Percentiles rank a stretch among this genome's conserved stretches.
phyloP scores from a whole-genome alignment of 2,329 filamentous ascomycete genomes.

The Talaromyces pinophilus region DNA sequence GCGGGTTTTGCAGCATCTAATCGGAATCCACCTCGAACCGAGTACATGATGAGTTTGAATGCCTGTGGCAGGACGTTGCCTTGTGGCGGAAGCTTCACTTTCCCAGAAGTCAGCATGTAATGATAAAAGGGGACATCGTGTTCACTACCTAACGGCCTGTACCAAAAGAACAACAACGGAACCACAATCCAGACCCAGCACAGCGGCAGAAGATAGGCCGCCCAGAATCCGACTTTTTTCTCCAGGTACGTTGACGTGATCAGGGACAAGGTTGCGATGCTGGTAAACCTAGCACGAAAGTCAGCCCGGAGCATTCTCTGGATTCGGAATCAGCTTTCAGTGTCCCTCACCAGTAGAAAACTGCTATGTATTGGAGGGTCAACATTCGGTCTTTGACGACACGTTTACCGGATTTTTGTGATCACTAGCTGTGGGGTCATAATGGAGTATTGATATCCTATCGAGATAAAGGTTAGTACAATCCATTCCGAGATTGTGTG shows the following conservation, averaged over 20 bases:
- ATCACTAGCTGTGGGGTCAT: conserved; percentile 28
- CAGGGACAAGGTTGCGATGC: conserved; percentile 24
- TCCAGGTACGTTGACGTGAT: conserved; percentile 27
- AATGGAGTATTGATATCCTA: conserved; percentile 39
- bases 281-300: conserved; percentile 24
- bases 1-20: conserved; percentile 24
- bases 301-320: background rate
- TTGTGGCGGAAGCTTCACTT: conserved; percentile 20
- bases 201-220: conserved; percentile 26
- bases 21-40: conserved; percentile 18
- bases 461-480: background rate
- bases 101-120: background rate
- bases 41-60: conserved; percentile 17
- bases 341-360: conserved; percentile 40
- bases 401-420: conserved; percentile 33
- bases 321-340: background rate
- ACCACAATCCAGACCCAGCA: conserved; percentile 25
- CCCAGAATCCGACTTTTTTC: conserved; percentile 27
- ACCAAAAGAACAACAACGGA: conserved; percentile 20
- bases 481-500: background rate
- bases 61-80: conserved; percentile 23
- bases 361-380: conserved; percentile 44
- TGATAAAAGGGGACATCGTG: no score
- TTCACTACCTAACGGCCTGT: conserved; percentile 10
- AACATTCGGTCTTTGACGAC: conserved; percentile 38